Evolutionary conservation across 148 eudicot genomes (phyloP).

Genomic region (Vaccinium macrocarpon): DNA sequence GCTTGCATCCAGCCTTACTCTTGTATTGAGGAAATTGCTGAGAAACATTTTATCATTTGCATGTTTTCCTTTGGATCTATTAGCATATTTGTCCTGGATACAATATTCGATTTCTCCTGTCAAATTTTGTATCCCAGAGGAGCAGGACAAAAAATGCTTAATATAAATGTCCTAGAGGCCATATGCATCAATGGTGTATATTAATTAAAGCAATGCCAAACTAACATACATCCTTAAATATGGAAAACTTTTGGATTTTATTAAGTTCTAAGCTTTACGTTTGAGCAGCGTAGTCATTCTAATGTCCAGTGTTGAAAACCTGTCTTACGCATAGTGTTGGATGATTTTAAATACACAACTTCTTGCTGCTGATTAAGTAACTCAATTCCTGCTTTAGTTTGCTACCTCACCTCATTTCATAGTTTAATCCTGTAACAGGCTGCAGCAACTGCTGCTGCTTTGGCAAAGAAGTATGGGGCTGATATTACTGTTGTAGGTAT

Average conservation of each 20-base stretch:
- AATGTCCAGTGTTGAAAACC: not conserved
- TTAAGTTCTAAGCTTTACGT: not conserved
- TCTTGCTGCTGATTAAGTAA: not conserved
- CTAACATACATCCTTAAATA: not conserved
- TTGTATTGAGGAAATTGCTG: not conserved
- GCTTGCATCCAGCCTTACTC: not conserved
- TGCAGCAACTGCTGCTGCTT: slow-evolving; percentile 83
- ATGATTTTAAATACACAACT: not conserved
- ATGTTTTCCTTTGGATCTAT: not conserved
- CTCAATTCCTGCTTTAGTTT: not conserved
- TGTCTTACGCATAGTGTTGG: not conserved
- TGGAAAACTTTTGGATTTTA: too few species aligned
- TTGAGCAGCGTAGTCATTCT: not conserved
- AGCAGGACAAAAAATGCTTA: too few species aligned
- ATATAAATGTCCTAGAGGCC: not conserved
- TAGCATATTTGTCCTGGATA: not conserved
- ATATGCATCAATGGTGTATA: not conserved
- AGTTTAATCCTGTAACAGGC: slow-evolving; percentile 48
- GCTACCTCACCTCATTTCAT: slow-evolving; percentile 13
- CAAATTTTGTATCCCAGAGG: too few species aligned
- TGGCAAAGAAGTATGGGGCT: slow-evolving; percentile 96
- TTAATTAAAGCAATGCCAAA: not conserved
- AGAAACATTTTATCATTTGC: not conserved
- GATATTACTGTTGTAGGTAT: slow-evolving; percentile 94
- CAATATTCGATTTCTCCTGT: not conserved